Percentiles rank a stretch among this genome's conserved stretches.
phyloP scores from a whole-genome alignment of 2,329 filamentous ascomycete genomes.

The Fusarium veterinarium region DNA sequence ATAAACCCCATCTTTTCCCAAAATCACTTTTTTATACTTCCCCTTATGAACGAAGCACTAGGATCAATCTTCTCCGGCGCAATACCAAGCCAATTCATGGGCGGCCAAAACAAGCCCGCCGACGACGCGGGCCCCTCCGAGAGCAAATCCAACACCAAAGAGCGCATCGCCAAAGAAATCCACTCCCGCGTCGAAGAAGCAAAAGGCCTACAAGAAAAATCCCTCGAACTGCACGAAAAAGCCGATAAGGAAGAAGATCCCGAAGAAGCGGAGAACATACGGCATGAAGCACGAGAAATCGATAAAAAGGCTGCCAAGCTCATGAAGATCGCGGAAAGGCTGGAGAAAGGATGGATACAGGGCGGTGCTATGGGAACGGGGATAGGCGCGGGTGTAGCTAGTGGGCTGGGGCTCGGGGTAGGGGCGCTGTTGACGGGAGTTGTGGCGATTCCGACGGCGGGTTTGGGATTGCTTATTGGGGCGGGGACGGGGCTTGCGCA shows the following conservation, averaged over 20 bases:
- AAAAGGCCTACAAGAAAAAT: slow-evolving; percentile 24
- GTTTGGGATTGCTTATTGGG: slow-evolving; percentile 34
- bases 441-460: slow-evolving; percentile 36
- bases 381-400: slow-evolving; percentile 37
- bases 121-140: slow-evolving; percentile 5
- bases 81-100: slow-evolving; percentile 28
- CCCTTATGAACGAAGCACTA: slow-evolving; percentile 24
- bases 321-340: slow-evolving; percentile 37
- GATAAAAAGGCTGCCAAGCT: slow-evolving; percentile 40
- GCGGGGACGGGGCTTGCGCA: slow-evolving; percentile 36
- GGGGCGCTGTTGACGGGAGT: slow-evolving; percentile 34
- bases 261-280: slow-evolving; percentile 22
- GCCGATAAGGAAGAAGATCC: slow-evolving; percentile 24
- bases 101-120: slow-evolving; percentile 3
- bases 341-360: slow-evolving; percentile 38
- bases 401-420: slow-evolving; percentile 31
- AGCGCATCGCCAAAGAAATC: slow-evolving; percentile 30
- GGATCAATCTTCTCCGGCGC: slow-evolving; percentile 21
- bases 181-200: slow-evolving; percentile 32
- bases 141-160: slow-evolving; percentile 14
- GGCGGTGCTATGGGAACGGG: slow-evolving; percentile 39
- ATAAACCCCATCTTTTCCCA: background rate
- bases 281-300: slow-evolving; percentile 22
- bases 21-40: background rate
- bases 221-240: slow-evolving; percentile 31